Evolutionary conservation across 495 filamentous ascomycete species (phyloP), one percentile per base, ranked within the genome.

Genomic region (Tuber umbilicatum): DNA sequence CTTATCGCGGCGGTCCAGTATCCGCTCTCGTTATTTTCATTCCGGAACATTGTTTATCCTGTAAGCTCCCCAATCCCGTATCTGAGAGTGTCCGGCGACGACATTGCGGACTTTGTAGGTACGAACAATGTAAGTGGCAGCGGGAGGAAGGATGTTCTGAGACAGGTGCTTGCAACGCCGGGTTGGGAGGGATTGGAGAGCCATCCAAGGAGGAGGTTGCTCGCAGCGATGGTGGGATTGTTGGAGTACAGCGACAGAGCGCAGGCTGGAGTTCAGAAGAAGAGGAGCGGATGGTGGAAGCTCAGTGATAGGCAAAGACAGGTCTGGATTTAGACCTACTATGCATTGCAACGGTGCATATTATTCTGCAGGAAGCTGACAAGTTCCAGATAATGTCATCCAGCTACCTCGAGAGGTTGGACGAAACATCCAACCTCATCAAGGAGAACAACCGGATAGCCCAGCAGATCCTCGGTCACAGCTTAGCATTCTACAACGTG

Each of bases 221-320:
- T 84, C 31, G 79, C 82, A 14, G 83, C 83, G 5, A 73, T 83
- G 21, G 76, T 79, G 41, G 82, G 83, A 14, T 83, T 82, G 69
- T 75, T 77, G 27, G 70, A 74, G 35, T 84, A 84, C 45, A 78
- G 74, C 23, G 74, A 82, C 40, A 78, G 69, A 35, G 73, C 80
- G 47, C 72, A 77, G 47, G 78, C 71, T 21, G 80, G 78, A 60
- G 68, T 84, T 23, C 45, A 77, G 71, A 76, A 76, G 42, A 80
- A 81, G 70, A 80, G 77, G 50, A 73, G 67, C 42, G 45, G 76
- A 67, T 83, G 83, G 76, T 75, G 75, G 39, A 78, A 83, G 69
- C 76, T 81, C 27, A 73, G 70, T 31, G 75, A 72, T 68, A 75
- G 78, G 55, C 83, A 81, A 70, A 83, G 82, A 60, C 50, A 70